Conservation (phyloP, 192 early-diverging fungal species). For the Podila verticillata region DNA sequence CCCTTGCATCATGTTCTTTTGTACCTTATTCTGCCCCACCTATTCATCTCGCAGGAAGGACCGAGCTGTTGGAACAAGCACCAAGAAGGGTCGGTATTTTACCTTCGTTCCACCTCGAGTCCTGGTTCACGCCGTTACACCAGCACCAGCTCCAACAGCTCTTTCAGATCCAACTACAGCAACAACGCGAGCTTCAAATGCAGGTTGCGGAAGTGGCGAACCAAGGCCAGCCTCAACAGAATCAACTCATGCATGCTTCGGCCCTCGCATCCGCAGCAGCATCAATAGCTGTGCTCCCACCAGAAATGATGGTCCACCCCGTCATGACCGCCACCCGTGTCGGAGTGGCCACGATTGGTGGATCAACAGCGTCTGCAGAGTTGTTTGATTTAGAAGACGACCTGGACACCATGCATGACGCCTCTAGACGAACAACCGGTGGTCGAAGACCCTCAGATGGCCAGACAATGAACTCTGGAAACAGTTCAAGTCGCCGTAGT, state of each 20-base stretch:
- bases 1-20: slow-evolving; percentile 5
- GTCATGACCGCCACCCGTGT: slow-evolving; percentile 19
- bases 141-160: slow-evolving; percentile 35
- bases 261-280: neutral
- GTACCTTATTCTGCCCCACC: slow-evolving; percentile 4
- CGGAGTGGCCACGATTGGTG: slow-evolving; percentile 12
- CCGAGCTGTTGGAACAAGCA: slow-evolving; percentile 15
- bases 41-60: slow-evolving; percentile 9
- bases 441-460: too few species aligned
- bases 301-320: slow-evolving; percentile 28
- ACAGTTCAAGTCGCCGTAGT: neutral
- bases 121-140: slow-evolving; percentile 46
- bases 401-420: neutral
- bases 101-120: slow-evolving; percentile 5
- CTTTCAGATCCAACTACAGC: slow-evolving; percentile 28
- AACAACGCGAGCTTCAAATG: slow-evolving; percentile 7
- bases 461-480: neutral
- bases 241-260: neutral
- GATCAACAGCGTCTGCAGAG: neutral
- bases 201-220: neutral
- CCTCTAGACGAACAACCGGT: neutral
- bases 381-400: neutral
- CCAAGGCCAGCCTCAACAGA: neutral
- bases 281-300: slow-evolving; percentile 3
- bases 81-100: slow-evolving; percentile 18